Evolutionary conservation across 2,329 filamentous ascomycete species (phyloP).

Genomic region (Grosmannia huntii): DNA sequence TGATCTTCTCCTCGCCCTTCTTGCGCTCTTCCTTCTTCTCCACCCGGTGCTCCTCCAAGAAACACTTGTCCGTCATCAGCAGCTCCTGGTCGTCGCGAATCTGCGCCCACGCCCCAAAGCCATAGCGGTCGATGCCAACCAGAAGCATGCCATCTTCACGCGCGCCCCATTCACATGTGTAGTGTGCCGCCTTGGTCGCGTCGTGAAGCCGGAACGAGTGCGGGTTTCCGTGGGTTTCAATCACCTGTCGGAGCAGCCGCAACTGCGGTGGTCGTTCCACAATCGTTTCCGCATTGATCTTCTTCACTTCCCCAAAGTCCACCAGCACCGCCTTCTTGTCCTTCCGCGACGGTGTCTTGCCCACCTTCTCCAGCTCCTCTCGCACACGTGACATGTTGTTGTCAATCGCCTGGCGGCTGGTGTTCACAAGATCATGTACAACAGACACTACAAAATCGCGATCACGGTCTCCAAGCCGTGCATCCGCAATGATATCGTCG

Average conservation of each 20-base stretch:
- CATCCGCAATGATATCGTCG: constrained; percentile 78
- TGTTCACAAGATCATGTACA: constrained; percentile 58
- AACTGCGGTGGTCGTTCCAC: constrained; percentile 84
- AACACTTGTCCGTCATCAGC: constrained; percentile 79
- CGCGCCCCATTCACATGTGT: constrained; percentile 83
- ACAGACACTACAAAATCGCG: constrained; percentile 64
- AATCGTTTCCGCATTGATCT: constrained; percentile 90
- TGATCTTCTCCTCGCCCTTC: constrained; percentile 64
- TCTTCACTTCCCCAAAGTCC: constrained; percentile 84
- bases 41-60: constrained; percentile 93
- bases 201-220: constrained; percentile 77
- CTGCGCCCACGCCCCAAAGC: constrained; percentile 88
- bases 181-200: constrained; percentile 83
- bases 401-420: constrained; percentile 46
- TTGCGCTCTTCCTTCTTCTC: constrained; percentile 91
- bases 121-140: constrained; percentile 82
- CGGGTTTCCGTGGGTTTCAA: constrained; percentile 55
- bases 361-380: constrained; percentile 68
- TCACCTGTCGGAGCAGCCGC: constrained; percentile 65
- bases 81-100: constrained; percentile 88
- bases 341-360: constrained; percentile 84
- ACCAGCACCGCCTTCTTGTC: constrained; percentile 95
- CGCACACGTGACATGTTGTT: constrained; percentile 60
- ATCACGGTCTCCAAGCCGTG: constrained; percentile 73
- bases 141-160: constrained; percentile 96